Evolutionary conservation across 257 asterid genomes (phyloP), one percentile per base, ranked within the genome.

Genomic region (Solanum microdontum): DNA sequence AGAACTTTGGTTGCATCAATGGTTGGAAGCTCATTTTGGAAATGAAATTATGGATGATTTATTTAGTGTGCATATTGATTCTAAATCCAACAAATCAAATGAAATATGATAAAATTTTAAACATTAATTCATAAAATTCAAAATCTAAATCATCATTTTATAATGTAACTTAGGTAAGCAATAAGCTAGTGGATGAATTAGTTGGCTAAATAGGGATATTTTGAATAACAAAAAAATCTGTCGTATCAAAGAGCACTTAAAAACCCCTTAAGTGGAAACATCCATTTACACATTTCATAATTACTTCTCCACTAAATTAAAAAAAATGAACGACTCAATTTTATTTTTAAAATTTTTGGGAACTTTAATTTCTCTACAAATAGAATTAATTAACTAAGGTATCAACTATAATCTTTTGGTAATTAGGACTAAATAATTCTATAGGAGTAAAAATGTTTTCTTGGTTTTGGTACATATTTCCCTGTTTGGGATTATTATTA

Each of bases 1-100:
- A 90, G 96, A 88, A 96, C 94, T 0, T 94, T 93, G 89, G 91
- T 94, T 39, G 97, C 94, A 75, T 88, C 97, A 3, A 94, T 93
- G 93, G 4, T 95, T 95, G 64, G 92, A 86, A 84, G 19, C 87
- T 7, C 92, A 89, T 11, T 94, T 93, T 86, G 98, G 96, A 45
- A 70, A 43, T 28, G 84, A 85, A 13, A 83, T 88, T 30, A 88
- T 93, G 90, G 97, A 93, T 70, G 92, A 92, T 5, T 85, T 93
- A 24, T 94, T 94, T 74, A 21, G 17, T 14, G 89, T 2, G 24
- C 23, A 55, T 55, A 55, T 0, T 60, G 2, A 60, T 60, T 60
- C 26, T 19, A 24, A n/a, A 10, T 10, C 7, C 14, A 64, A 4
- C 13, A n/a, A 64, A 64, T 64, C 6, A 64, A n/a, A 23, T 23